phyloP scores from a whole-genome alignment of 2,329 filamentous ascomycete species.

The Cyclaneusma minus region DNA sequence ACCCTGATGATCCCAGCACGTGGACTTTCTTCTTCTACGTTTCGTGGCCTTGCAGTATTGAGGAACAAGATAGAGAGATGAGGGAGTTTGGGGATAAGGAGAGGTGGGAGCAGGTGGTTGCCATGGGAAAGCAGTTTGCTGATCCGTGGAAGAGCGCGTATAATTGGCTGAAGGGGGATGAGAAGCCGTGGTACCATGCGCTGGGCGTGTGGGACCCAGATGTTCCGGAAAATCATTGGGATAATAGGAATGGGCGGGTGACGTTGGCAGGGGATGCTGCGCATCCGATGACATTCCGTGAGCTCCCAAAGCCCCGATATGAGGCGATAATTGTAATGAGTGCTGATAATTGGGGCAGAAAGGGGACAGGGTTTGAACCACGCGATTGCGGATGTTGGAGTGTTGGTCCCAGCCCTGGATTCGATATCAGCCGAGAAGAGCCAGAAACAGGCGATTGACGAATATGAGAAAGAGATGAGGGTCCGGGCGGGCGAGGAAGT shows the following conservation, averaged over 20 bases:
- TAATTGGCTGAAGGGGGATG: constrained; percentile 18
- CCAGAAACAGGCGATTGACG: constrained; percentile 17
- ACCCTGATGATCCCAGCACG: constrained; percentile 20
- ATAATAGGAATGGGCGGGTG: constrained; percentile 16
- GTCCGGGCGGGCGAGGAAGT: constrained; percentile 27
- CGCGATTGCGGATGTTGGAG: constrained; percentile 25
- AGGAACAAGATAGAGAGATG: constrained; percentile 24
- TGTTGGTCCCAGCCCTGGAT: constrained; percentile 20
- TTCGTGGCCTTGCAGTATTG: constrained; percentile 23
- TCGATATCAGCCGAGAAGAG: constrained; percentile 9
- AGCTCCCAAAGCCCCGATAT: constrained; percentile 5
- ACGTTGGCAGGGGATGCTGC: constrained; percentile 20
- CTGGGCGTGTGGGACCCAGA: constrained; percentile 19
- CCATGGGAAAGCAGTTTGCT: constrained; percentile 21
- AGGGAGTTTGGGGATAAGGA: constrained; percentile 19
- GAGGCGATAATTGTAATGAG: no score
- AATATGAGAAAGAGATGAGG: constrained; percentile 30
- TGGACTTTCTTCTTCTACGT: constrained; percentile 33
- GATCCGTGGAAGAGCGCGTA: constrained; percentile 28
- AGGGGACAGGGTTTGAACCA: constrained; percentile 33
- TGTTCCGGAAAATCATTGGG: constrained; percentile 16
- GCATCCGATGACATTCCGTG: constrained; percentile 21
- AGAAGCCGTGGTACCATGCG: constrained; percentile 15
- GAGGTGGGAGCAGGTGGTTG: constrained; percentile 23
- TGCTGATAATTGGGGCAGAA: no score